Percentiles rank a stretch among this genome's conserved stretches.
Evolutionary conservation across 192 early-diverging fungal genomes (phyloP).

Genomic region (Linnemannia exigua): DNA sequence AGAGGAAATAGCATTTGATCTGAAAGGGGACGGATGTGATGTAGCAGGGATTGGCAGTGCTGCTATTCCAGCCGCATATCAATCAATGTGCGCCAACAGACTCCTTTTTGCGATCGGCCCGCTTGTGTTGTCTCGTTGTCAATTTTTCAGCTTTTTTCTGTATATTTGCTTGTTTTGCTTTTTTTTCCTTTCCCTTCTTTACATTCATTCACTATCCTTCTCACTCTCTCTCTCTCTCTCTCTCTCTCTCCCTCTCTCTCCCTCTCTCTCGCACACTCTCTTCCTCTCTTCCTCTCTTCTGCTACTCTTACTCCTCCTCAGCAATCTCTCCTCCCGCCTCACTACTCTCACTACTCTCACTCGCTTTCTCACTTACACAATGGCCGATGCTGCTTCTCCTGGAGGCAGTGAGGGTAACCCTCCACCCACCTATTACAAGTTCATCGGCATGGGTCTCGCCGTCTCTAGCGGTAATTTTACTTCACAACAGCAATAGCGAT

Average conservation of each 20-base stretch:
- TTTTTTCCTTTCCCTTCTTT: neutral
- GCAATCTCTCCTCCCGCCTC: neutral
- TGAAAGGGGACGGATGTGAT: no score
- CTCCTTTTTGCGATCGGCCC: neutral
- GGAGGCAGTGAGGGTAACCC: slow-evolving; percentile 10
- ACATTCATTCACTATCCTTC: no score
- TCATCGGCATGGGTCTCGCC: slow-evolving; percentile 89
- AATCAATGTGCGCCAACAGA: no score
- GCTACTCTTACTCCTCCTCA: neutral
- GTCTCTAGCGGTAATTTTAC: slow-evolving; percentile 66
- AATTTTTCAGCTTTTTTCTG: no score
- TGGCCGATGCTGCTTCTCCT: slow-evolving; percentile 13
- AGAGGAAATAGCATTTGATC: no score
- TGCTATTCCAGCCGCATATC: no score
- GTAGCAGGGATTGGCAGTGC: slow-evolving; percentile 6
- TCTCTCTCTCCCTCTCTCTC: slow-evolving; percentile 12
- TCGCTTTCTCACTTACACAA: neutral
- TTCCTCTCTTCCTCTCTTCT: neutral
- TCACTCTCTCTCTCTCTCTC: neutral
- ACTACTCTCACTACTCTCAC: neutral
- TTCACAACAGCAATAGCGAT: neutral
- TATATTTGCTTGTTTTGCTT: no score
- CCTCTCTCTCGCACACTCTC: neutral
- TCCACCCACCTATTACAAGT: slow-evolving; percentile 69
- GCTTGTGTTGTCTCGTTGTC: neutral